Percentiles rank a stretch among this genome's conserved stretches.
Conservation (phyloP, 2,329 filamentous ascomycete species). For the Aspergillus carbonarius region DNA sequence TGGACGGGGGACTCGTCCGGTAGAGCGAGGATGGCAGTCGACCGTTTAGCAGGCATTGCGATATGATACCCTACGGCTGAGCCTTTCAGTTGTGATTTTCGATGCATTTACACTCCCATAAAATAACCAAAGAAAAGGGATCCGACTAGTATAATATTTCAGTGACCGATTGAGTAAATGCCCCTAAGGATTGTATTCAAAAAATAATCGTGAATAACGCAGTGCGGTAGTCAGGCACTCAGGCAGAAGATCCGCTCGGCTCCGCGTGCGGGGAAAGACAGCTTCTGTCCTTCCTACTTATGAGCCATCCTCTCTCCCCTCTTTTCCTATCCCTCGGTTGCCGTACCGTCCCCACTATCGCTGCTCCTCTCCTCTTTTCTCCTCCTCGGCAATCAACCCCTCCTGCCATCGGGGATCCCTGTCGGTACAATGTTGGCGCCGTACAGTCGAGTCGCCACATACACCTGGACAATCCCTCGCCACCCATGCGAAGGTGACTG, state of each 20-base stretch:
- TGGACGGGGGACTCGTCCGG: conserved; percentile 14
- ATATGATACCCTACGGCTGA: conserved; percentile 45
- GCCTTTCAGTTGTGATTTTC: conserved; percentile 29
- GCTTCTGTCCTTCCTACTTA: background rate
- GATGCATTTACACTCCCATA: background rate
- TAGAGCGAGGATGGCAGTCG: conserved; percentile 33
- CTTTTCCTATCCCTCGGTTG: background rate
- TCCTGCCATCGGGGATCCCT: background rate
- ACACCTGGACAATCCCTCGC: background rate
- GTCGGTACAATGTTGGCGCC: background rate
- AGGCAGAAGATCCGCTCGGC: background rate
- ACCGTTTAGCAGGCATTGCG: conserved; percentile 44
- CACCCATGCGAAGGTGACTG: background rate
- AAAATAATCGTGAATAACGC: too few species aligned
- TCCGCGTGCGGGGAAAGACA: conserved; percentile 1
- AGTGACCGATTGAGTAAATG: background rate
- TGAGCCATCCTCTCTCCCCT: background rate
- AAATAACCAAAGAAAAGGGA: background rate
- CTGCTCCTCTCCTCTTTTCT: background rate
- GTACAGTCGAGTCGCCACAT: background rate
- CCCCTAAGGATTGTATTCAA: background rate
- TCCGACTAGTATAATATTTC: background rate
- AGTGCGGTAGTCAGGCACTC: too few species aligned
- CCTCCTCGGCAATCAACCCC: background rate
- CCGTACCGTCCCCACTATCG: background rate